phyloP scores from a whole-genome alignment of 495 filamentous ascomycete species.

The Penicillium verhagenii region DNA sequence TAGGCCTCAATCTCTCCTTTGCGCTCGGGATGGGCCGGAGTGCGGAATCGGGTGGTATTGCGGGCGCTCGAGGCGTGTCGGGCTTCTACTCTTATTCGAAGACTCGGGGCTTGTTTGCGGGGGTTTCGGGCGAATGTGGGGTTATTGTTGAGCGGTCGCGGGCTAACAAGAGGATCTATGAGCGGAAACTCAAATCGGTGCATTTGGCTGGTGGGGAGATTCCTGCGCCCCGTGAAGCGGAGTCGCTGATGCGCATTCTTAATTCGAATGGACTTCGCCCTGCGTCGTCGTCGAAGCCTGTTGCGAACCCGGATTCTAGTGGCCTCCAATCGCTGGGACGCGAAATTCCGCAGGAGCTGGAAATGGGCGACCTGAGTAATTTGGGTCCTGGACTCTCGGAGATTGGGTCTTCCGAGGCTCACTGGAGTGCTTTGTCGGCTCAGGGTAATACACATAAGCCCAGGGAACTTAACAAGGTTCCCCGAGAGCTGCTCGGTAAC shows the following conservation, averaged over 20 bases:
- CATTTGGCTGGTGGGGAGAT: slow-evolving; percentile 77
- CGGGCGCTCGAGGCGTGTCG: slow-evolving; percentile 73
- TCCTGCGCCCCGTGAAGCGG: slow-evolving; percentile 72
- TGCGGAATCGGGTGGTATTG: slow-evolving; percentile 83
- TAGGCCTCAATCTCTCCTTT: slow-evolving; percentile 90
- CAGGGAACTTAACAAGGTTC: background rate
- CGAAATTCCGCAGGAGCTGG: background rate
- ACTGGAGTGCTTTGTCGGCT: background rate
- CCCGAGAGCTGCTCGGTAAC: background rate
- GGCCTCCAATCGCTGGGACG: background rate
- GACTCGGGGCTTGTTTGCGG: slow-evolving; percentile 91
- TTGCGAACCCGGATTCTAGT: background rate
- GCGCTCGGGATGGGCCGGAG: slow-evolving; percentile 90
- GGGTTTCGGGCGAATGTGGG: slow-evolving; percentile 81
- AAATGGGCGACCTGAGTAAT: background rate
- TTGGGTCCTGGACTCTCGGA: background rate
- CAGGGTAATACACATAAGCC: background rate
- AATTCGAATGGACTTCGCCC: slow-evolving; percentile 35
- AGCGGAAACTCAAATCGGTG: slow-evolving; percentile 66
- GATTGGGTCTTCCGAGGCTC: background rate
- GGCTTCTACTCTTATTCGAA: slow-evolving; percentile 92
- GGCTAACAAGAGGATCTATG: slow-evolving; percentile 91
- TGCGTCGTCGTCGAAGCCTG: background rate
- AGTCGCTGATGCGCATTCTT: slow-evolving; percentile 73
- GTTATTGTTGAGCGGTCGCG: slow-evolving; percentile 84